phyloP scores from a whole-genome alignment of 2,329 filamentous ascomycete species.

The Alternaria gaisen region DNA sequence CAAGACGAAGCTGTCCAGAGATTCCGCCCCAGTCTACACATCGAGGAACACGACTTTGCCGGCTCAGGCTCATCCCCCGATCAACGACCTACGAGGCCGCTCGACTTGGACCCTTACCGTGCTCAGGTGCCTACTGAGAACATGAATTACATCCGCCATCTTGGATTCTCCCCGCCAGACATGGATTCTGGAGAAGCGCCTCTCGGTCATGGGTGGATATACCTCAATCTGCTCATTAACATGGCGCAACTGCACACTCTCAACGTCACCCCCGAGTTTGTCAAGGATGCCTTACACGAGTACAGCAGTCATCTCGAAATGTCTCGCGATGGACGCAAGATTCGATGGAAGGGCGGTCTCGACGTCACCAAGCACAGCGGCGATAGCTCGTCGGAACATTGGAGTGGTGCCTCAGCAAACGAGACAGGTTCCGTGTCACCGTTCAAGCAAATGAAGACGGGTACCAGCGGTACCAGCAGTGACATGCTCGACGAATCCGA shows the following conservation, averaged over 20 bases:
- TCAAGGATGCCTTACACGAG: conserved; percentile 74
- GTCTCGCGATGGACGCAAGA: conserved; percentile 78
- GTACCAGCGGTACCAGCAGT: conserved; percentile 30
- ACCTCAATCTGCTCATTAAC: conserved; percentile 80
- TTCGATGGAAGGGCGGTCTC: conserved; percentile 78
- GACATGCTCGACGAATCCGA: conserved; percentile 29
- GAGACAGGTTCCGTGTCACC: conserved; percentile 47
- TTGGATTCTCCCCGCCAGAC: conserved; percentile 72
- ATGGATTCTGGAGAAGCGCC: conserved; percentile 61
- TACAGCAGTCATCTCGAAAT: conserved; percentile 80
- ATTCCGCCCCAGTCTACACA: conserved; percentile 24
- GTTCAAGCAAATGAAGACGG: conserved; percentile 39
- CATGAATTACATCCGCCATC: conserved; percentile 78
- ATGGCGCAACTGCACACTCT: conserved; percentile 87
- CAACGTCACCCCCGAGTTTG: conserved; percentile 81
- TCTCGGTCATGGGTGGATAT: conserved; percentile 80
- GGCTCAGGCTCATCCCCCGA: conserved; percentile 61
- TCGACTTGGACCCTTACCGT: conserved; percentile 81
- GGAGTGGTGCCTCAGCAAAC: conserved; percentile 61
- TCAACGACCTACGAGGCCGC: conserved; percentile 78
- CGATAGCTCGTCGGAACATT: conserved; percentile 60
- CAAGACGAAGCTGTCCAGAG: conserved; percentile 29
- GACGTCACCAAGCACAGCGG: conserved; percentile 72
- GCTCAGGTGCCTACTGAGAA: conserved; percentile 79
- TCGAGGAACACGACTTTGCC: conserved; percentile 38